These are phyloP conservation scores for Starmerella lactis-condensi DNA, from an alignment of 805 yeast genomes.

Conservation along the genomic window DNA sequence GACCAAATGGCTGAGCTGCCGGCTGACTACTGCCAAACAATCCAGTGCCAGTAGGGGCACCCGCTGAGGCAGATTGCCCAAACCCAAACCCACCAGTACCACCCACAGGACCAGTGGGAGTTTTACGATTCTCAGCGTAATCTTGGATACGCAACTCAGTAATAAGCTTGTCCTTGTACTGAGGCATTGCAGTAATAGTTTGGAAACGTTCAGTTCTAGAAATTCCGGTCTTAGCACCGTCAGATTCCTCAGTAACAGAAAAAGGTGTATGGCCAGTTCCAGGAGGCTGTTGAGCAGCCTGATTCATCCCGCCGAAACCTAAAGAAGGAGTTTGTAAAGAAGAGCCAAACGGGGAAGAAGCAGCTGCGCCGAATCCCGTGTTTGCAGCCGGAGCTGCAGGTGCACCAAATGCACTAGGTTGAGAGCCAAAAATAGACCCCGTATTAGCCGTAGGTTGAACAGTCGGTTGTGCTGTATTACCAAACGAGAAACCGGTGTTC, in stretches of 20 bases:
- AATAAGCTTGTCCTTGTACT: slow-evolving; percentile 58
- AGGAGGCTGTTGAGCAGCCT: slow-evolving; percentile 2
- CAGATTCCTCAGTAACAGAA: slow-evolving; percentile 47
- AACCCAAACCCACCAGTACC: slow-evolving; percentile 8
- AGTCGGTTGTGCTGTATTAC: background rate
- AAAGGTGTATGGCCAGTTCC: slow-evolving; percentile 42
- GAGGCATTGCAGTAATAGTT: slow-evolving; percentile 75
- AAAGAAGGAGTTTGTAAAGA: slow-evolving; percentile 17
- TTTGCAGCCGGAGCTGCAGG: slow-evolving; percentile 10
- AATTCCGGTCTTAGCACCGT: slow-evolving; percentile 21
- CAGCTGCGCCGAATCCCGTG: slow-evolving; percentile 1
- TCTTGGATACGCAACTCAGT: slow-evolving; percentile 85
- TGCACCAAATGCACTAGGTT: slow-evolving; percentile 28
- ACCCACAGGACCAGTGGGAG: slow-evolving; percentile 4
- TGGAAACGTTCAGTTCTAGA: slow-evolving; percentile 33
- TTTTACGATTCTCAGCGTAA: slow-evolving; percentile 51
- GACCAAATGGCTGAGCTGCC: slow-evolving; percentile 1
- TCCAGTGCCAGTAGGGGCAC: background rate
- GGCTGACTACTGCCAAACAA: slow-evolving; percentile 8
- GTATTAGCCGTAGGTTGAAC: slow-evolving; percentile 6
- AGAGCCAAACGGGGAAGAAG: slow-evolving; percentile 5
- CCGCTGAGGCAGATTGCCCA: slow-evolving; percentile 2
- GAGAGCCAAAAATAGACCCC: slow-evolving; percentile 9
- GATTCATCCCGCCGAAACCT: slow-evolving; percentile 12
- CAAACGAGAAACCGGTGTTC: background rate